Base-by-base conservation (phyloP, 352 stramenopile species). In the Pythium scleroteichum region DNA sequence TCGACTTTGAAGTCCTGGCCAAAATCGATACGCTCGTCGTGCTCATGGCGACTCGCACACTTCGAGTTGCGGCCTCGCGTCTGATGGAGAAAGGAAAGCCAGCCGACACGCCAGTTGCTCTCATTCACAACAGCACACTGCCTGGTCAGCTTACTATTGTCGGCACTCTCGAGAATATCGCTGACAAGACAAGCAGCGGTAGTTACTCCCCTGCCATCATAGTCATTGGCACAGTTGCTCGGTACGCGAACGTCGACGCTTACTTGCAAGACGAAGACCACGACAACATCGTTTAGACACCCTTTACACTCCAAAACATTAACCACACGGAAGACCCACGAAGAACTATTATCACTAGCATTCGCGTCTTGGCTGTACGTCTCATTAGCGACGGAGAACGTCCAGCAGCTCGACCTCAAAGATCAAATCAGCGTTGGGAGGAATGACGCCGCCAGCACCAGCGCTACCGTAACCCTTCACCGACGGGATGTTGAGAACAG, bases 351-450 rank as follows among this genome's bases (percentile, higher is more conserved):
- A 35, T 10, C 10, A 10, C 29, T 35, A 35, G 29, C 10, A 10
- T 35, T 35, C 29, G 29, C 10, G 29, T 10, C 29, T 10, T 35
- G 29, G 5, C 5, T 35, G 42, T 49, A 26, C 14, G n/a, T 22
- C 22, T 26, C 19, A 8, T 19, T 57, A 56, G 32, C 35, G 45
- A 33, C 64, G 64, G 14, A 84, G 61, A 45, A 95, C 93, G 47
- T 96, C 79, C 16, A 98, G 63, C 41, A 98, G 74, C 71, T 98
- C 94, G 12, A 98, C 90, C 23, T 98, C 94, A 66, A 98, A 98
- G 17, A 96, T 75, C 38, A 98, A 75, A 75, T 97, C 89, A 3
- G 96, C 88, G 71, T 98, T 88, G 40, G 92, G 90, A 9, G 94
- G 91, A 53, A 98, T 97, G 14, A 90, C 75, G 24, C 78, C 82